Conservation (phyloP, 345 rosid species). For the Erucastrum elatum region DNA sequence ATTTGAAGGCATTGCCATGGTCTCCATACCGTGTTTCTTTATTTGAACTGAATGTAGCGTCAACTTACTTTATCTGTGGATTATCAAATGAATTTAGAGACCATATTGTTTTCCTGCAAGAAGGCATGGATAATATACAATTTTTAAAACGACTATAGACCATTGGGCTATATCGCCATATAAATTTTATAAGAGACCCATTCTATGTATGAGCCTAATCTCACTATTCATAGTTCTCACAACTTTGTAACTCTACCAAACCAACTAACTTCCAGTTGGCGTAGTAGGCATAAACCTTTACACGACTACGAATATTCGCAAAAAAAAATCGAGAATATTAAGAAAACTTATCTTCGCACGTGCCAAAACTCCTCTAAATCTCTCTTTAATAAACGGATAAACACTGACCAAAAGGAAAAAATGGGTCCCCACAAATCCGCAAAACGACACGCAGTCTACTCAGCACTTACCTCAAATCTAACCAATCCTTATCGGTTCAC, state of each 20-base stretch:
- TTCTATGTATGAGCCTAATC: not conserved
- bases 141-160: not conserved
- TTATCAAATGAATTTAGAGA: not conserved
- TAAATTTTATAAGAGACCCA: not conserved
- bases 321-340: not conserved
- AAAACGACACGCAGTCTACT: conserved; percentile 45
- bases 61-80: not conserved
- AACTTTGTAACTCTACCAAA: not conserved
- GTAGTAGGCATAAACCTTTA: conserved; percentile 2
- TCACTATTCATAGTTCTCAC: not conserved
- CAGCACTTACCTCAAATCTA: conserved; percentile 37
- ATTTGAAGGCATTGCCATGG: not conserved
- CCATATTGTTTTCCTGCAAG: not conserved
- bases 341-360: not conserved
- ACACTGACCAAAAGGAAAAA: conserved; percentile 33
- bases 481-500: conserved; percentile 40
- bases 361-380: not conserved
- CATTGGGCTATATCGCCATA: not conserved
- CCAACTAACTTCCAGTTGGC: conserved; percentile 1
- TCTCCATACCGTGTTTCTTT: not conserved
- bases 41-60: not conserved
- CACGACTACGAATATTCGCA: conserved; percentile 28
- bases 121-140: not conserved
- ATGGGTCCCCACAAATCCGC: conserved; percentile 23
- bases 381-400: conserved; percentile 21